A percentile compares a stretch with the other conserved stretches of the same genome.
Conservation (phyloP, 352 stramenopile genomes). For the Globisporangium radiosum region DNA sequence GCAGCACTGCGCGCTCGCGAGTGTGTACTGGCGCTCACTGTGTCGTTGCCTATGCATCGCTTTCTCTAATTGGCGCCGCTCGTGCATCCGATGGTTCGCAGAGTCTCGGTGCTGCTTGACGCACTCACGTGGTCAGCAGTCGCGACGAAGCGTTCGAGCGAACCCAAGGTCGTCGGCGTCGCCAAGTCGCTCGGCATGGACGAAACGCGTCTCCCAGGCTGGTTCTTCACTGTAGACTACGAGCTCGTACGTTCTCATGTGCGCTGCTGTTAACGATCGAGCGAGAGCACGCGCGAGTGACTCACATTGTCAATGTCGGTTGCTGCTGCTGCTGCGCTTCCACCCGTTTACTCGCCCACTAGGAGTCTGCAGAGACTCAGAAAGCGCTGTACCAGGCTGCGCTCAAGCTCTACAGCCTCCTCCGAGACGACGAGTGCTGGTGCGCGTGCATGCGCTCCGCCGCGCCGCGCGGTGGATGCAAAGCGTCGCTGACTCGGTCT, state of each 20-base stretch:
- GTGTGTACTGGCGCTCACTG: not conserved
- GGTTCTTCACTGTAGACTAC: slow-evolving; percentile 61
- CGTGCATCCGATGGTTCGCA: slow-evolving; percentile 8
- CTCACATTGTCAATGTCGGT: not conserved
- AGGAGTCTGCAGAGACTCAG: slow-evolving; percentile 39
- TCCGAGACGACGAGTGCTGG: slow-evolving; percentile 72
- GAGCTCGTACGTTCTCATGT: slow-evolving; percentile 25
- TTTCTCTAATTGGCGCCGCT: too few species aligned
- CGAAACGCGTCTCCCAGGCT: slow-evolving; percentile 34
- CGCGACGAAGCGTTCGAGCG: slow-evolving; percentile 30
- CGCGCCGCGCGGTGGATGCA: too few species aligned
- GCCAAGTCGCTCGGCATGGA: slow-evolving; percentile 51
- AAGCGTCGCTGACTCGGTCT: too few species aligned
- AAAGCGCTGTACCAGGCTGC: slow-evolving; percentile 40
- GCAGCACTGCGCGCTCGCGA: not conserved
- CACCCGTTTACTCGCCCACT: not conserved
- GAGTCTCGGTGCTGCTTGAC: slow-evolving; percentile 30
- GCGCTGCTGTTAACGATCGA: too few species aligned
- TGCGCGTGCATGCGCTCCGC: slow-evolving; percentile 9
- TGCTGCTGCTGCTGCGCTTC: too few species aligned
- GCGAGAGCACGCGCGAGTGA: not conserved
- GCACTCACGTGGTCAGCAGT: slow-evolving; percentile 27
- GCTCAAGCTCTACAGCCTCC: slow-evolving; percentile 51
- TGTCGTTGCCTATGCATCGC: not conserved
- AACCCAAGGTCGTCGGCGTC: slow-evolving; percentile 35